Evolutionary conservation across 768 basidiomycete genomes (phyloP).

Genomic region (Phylloporus sp.): DNA sequence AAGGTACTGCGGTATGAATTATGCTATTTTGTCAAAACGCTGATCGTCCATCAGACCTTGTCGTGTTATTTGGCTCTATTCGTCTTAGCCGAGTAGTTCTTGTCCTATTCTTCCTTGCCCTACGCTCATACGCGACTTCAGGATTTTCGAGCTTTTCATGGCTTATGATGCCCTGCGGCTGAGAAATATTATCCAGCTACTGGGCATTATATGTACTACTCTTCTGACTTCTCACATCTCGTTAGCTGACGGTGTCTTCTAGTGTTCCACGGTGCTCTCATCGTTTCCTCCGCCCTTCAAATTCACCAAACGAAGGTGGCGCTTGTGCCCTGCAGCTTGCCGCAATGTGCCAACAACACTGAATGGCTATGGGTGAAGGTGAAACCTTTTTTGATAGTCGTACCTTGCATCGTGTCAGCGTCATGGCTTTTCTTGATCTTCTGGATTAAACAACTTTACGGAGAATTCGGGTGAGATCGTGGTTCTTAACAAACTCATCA

Average conservation of each 20-base stretch:
- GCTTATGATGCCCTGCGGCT: conserved; percentile 76
- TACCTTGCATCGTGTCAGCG: conserved; percentile 61
- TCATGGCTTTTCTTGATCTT: conserved; percentile 66
- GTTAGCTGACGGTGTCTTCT: conserved; percentile 4
- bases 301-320: conserved; percentile 69
- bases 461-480: conserved; percentile 70
- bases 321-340: conserved; percentile 33
- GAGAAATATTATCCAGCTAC: conserved; percentile 73
- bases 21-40: conserved; percentile 1
- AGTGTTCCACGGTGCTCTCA: conserved; percentile 70
- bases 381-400: conserved; percentile 63
- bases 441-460: conserved; percentile 65
- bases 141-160: conserved; percentile 75
- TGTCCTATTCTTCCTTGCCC: neutral
- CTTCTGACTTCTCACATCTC: neutral
- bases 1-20: conserved; percentile 38
- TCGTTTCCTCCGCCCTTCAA: conserved; percentile 73
- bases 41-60: conserved; percentile 48
- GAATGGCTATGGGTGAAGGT: conserved; percentile 58
- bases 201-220: conserved; percentile 62
- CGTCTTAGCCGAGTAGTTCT: conserved; percentile 68
- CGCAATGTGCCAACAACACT: conserved; percentile 44
- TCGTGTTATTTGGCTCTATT: conserved; percentile 85
- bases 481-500: neutral
- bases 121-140: conserved; percentile 26